Base-by-base conservation (phyloP, 441 rosid species). In the Omphalea diandra region DNA sequence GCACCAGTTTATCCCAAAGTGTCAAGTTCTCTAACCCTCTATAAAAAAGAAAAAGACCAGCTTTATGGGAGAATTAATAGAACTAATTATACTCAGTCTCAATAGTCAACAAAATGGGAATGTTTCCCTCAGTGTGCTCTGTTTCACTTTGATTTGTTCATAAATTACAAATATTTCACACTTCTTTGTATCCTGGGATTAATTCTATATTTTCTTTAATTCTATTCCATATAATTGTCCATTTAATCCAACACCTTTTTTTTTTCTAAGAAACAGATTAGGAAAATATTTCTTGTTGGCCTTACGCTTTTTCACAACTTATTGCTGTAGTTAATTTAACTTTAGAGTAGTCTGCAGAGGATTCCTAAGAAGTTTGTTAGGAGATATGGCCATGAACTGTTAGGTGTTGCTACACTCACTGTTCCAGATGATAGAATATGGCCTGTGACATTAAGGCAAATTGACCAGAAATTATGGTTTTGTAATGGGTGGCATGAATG, bases 401-500 rank as follows among this genome's bases (percentile, higher is more conserved):
- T 89, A 15, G 76, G 78, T 68, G 84, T 84, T 73, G 94, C 83
- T 44, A 88, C 86, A 31, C 91, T 91, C 74, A 85, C 86, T 57
- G 90, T 87, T 65, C 91, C 96, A 31, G 94, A 85, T 77, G 97
- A 96, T 79, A 90, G 80, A 74, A 83, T 83, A 72, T 91, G 90
- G 81, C 93, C 82, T 47, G 85, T 88, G 50, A 94, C 95, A 70
- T 79, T 94, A 72, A 75, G 72, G 68, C 85, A 86, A 84, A 76
- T 69, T 40, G 92, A 88, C 54, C 77, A 84, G 83, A 91, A 84
- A 76, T 77, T 85, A 40, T 94, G 96, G 97, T 86, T 94, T 77
- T 84, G 85, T 65, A 88, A 87, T 35, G 96, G 90, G 57, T 94
- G 97, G 98, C 93, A 86, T 72, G 96, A 88, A 70, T 91, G 91